phyloP scores from a whole-genome alignment of 768 basidiomycete genomes.

The Amanita pallidorosea region DNA sequence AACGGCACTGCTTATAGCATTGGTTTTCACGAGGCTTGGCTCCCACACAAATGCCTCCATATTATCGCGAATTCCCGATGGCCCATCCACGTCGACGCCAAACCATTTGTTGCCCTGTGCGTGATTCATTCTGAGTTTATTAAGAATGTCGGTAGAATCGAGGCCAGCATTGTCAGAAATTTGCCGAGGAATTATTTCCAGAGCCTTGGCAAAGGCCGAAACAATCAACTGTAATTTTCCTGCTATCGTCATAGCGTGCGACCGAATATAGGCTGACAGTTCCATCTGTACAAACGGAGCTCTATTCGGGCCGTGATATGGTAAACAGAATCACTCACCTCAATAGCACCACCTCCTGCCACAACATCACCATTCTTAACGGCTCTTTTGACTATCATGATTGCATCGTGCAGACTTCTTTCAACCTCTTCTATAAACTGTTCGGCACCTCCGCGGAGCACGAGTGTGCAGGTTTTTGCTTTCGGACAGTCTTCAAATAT shows the following conservation, averaged over 20 bases:
- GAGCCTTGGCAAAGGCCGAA: conserved; percentile 90
- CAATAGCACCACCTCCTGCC: conserved; percentile 94
- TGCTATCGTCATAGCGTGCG: conserved; percentile 84
- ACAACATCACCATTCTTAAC: conserved; percentile 94
- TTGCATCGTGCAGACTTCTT: conserved; percentile 92
- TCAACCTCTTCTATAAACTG: conserved; percentile 99
- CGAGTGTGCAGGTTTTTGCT: conserved; percentile 90
- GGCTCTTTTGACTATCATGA: conserved; percentile 99
- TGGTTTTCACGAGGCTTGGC: conserved; percentile 88
- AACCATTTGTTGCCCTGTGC: conserved; percentile 83
- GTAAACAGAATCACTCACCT: conserved; percentile 39
- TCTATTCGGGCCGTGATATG: background rate
- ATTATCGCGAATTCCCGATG: conserved; percentile 86
- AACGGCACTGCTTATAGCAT: conserved; percentile 89
- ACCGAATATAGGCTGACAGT: conserved; percentile 86
- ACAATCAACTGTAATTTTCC: conserved; percentile 94
- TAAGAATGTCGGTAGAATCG: conserved; percentile 94
- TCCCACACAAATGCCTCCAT: conserved; percentile 99
- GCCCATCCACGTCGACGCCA: conserved; percentile 90
- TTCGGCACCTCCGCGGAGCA: conserved; percentile 93
- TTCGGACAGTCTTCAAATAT: conserved; percentile 88
- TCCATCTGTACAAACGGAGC: conserved; percentile 65
- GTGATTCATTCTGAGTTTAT: conserved; percentile 96
- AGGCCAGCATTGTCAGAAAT: conserved; percentile 98
- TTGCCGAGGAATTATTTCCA: conserved; percentile 96